phyloP scores from a whole-genome alignment of 257 asterid genomes.

The Solanum habrochaites region DNA sequence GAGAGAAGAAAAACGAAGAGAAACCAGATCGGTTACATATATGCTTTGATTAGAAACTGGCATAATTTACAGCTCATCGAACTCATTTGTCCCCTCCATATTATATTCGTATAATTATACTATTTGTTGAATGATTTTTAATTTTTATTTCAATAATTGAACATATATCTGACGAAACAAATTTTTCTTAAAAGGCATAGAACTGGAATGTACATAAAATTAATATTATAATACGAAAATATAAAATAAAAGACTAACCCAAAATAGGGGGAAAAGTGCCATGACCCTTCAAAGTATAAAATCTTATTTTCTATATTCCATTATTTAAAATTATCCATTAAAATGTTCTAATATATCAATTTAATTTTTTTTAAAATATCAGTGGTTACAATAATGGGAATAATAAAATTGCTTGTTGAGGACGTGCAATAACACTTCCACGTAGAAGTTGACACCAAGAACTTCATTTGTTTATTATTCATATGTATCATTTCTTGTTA shows the following conservation, averaged over 20 bases:
- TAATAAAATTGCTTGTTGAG: not conserved
- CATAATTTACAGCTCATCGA: not conserved
- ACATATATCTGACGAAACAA: fast-evolving
- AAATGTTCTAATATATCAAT: not conserved
- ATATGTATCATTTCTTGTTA: not conserved
- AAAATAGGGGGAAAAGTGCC: not conserved
- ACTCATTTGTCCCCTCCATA: not conserved
- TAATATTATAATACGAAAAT: not conserved
- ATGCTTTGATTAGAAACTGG: not conserved
- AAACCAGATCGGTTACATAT: too few species aligned
- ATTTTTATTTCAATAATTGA: too few species aligned
- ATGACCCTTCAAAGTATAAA: not conserved
- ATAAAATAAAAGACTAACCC: not conserved
- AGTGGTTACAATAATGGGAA: not conserved
- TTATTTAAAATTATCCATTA: not conserved
- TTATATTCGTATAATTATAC: not conserved
- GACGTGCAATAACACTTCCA: not conserved
- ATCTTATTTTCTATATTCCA: not conserved
- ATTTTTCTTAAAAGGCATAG: too few species aligned
- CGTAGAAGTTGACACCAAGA: not conserved
- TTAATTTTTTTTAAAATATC: not conserved
- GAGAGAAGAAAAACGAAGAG: too few species aligned
- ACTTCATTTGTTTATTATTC: not conserved
- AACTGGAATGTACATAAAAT: too few species aligned
- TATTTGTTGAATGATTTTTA: fast-evolving